Evolutionary conservation across 768 basidiomycete species (phyloP).

Genomic region (Leccinum boreale): DNA sequence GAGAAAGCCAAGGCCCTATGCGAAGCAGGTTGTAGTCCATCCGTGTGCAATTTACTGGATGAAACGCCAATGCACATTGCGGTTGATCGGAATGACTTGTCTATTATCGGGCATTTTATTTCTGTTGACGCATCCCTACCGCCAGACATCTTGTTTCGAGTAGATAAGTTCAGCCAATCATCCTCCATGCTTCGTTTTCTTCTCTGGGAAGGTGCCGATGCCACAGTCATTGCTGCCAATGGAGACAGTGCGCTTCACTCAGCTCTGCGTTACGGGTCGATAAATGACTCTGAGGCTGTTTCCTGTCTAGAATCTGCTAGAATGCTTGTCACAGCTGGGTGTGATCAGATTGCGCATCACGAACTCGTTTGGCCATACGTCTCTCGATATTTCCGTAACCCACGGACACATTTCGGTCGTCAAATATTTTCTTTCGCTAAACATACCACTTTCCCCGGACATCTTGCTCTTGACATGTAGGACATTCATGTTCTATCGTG

Average conservation of each 20-base stretch:
- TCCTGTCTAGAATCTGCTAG: neutral
- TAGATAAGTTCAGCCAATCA: neutral
- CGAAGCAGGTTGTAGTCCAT: neutral
- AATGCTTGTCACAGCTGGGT: neutral
- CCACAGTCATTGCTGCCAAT: neutral
- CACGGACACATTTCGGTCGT: neutral
- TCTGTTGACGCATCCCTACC: neutral
- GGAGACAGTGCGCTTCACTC: neutral
- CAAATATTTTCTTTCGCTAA: too few species aligned
- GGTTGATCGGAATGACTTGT: too few species aligned
- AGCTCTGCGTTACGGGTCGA: neutral
- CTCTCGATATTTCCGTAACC: neutral
- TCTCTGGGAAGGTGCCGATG: neutral
- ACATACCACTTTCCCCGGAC: too few species aligned
- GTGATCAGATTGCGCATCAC: neutral
- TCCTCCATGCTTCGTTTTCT: neutral
- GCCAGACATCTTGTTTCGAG: neutral
- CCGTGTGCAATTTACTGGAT: neutral
- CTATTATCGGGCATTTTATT: neutral
- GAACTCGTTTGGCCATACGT: neutral
- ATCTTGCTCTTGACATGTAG: too few species aligned
- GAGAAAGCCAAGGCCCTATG: neutral
- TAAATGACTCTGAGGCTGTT: neutral
- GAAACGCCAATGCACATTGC: neutral
- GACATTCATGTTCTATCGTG: too few species aligned